Conservation (phyloP, 495 filamentous ascomycete genomes). For the Aspergillus affinis region DNA sequence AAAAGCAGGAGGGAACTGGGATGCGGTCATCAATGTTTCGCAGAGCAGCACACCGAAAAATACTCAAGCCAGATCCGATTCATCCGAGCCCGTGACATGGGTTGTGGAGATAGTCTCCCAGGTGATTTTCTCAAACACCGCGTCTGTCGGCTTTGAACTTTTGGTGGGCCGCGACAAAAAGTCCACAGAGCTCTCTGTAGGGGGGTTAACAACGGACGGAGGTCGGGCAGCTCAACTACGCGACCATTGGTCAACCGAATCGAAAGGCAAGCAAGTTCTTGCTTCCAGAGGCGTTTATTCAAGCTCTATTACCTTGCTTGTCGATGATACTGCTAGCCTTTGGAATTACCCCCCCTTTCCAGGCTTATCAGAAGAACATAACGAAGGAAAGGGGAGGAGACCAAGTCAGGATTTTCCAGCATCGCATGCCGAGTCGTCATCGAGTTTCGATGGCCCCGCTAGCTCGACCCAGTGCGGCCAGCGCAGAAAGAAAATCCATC, state of each 20-base stretch:
- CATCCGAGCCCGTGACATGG: constrained; percentile 69
- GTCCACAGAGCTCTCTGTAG: constrained; percentile 65
- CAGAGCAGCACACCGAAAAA: constrained; percentile 1
- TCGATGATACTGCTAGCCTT: constrained; percentile 83
- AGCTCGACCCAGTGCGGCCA: background rate
- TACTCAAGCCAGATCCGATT: constrained; percentile 11
- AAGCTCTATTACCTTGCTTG: constrained; percentile 67
- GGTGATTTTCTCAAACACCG: constrained; percentile 84
- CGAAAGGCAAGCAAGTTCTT: constrained; percentile 45
- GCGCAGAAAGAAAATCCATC: constrained; percentile 69
- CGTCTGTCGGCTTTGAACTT: constrained; percentile 87
- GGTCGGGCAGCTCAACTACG: constrained; percentile 64
- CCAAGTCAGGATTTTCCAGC: constrained; percentile 1
- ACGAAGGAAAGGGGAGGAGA: constrained; percentile 25
- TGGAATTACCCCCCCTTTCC: constrained; percentile 91
- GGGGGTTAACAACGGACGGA: constrained; percentile 40
- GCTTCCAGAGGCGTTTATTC: constrained; percentile 76
- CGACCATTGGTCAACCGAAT: constrained; percentile 60
- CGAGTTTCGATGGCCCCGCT: background rate
- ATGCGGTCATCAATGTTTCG: constrained; percentile 66
- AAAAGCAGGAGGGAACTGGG: constrained; percentile 88
- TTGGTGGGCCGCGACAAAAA: constrained; percentile 82
- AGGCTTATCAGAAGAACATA: constrained; percentile 50
- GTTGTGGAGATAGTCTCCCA: constrained; percentile 89
- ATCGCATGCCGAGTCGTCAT: background rate